A percentile compares a stretch with the other conserved stretches of the same genome.
These are phyloP conservation scores for Aaosphaeria pasadenensis DNA, from an alignment of 2,329 filamentous ascomycete species.

Conservation along the genomic window DNA sequence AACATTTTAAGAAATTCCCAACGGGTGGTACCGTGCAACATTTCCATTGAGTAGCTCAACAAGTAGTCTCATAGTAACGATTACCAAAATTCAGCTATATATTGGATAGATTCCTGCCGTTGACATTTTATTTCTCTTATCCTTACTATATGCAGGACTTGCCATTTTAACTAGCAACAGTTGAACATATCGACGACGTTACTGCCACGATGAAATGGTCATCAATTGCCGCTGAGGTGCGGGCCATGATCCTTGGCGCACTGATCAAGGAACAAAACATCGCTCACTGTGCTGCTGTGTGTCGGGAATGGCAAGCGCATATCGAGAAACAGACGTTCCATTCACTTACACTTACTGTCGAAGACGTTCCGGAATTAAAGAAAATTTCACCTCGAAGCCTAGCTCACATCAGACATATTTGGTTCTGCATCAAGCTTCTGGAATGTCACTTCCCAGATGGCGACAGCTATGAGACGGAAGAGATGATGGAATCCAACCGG, in stretches of 20 bases:
- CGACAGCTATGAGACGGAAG: background rate
- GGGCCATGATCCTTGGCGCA: conserved; percentile 3
- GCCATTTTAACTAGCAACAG: no score
- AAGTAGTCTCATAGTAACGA: no score
- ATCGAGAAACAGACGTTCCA: conserved; percentile 7
- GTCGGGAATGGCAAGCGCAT: conserved; percentile 7
- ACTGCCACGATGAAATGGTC: background rate
- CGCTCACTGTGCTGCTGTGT: conserved; percentile 7
- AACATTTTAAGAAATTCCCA: no score
- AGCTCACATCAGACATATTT: conserved; percentile 6
- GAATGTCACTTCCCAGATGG: conserved; percentile 5
- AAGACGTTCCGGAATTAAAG: conserved; percentile 1
- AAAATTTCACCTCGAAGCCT: conserved; percentile 2
- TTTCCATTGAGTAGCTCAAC: no score
- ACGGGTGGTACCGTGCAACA: no score
- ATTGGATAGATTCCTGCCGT: no score
- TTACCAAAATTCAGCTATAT: no score
- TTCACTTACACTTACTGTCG: conserved; percentile 4
- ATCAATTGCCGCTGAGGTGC: conserved; percentile 3
- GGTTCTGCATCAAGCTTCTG: conserved; percentile 6
- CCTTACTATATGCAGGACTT: no score
- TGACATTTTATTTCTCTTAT: no score
- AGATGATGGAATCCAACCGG: background rate
- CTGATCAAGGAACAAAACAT: conserved; percentile 3
- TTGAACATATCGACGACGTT: no score